These are phyloP conservation scores for Grosmannia serpens DNA, from an alignment of 2,329 filamentous ascomycete genomes.

Conservation along the genomic window DNA sequence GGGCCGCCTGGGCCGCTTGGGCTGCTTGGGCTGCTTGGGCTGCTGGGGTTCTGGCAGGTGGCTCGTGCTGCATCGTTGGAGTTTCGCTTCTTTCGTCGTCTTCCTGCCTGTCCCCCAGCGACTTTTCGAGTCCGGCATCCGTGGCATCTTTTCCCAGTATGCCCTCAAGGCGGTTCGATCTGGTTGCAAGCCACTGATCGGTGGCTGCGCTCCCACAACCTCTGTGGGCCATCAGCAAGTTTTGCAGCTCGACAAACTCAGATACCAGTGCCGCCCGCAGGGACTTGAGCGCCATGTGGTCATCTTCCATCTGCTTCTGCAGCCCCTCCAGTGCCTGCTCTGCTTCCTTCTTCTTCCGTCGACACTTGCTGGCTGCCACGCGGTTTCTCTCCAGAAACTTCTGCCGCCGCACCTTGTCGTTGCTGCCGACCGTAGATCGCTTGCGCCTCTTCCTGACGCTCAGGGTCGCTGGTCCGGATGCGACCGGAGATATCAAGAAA, in stretches of 20 bases:
- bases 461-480: neutral
- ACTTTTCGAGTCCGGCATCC: neutral
- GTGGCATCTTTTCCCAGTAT: neutral
- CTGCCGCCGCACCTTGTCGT: conserved; percentile 33
- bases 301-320: conserved; percentile 28
- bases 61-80: neutral
- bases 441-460: neutral
- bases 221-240: conserved; percentile 30
- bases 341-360: conserved; percentile 49
- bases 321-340: conserved; percentile 37
- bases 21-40: too few relatives aligned
- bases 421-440: neutral
- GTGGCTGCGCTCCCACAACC: conserved; percentile 41
- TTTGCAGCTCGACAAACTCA: neutral
- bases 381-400: conserved; percentile 60
- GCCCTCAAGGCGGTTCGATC: neutral
- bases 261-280: neutral
- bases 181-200: conserved; percentile 31
- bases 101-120: neutral
- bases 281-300: conserved; percentile 15
- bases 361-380: conserved; percentile 61
- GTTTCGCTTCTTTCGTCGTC: neutral
- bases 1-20: too few relatives aligned
- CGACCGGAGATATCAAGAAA: neutral
- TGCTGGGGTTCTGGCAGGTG: neutral